phyloP scores from a whole-genome alignment of 225 moss, liverwort and hornwort genomes.

The Anthoceros angustus region DNA sequence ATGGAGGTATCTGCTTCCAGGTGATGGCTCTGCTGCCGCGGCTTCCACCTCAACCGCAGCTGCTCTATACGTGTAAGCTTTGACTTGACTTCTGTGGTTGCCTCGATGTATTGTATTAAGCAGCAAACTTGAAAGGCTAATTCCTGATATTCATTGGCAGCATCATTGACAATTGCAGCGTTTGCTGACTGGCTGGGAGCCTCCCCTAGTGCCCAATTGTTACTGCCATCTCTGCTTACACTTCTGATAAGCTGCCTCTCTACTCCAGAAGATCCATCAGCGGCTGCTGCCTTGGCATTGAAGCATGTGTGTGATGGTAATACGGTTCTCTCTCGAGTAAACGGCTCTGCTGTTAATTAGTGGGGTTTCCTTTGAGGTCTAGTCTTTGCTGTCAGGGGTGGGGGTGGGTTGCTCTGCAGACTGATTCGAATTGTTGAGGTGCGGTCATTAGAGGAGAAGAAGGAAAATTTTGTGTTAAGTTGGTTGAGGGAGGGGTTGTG shows the following conservation, averaged over 20 bases:
- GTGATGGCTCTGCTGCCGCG: constrained; percentile 62
- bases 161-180: constrained; percentile 85
- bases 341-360: no score
- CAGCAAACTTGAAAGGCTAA: background rate
- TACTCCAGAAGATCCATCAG: constrained; percentile 70
- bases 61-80: constrained; percentile 77
- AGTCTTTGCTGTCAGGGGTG: background rate
- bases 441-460: no score
- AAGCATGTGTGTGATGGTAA: constrained; percentile 98
- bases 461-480: no score
- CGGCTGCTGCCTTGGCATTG: constrained; percentile 84
- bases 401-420: no score
- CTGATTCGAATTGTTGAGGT: no score
- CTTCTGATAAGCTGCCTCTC: constrained; percentile 51
- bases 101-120: background rate
- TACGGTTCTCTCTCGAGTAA: background rate
- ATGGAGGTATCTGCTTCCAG: constrained; percentile 21
- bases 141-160: constrained; percentile 34
- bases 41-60: constrained; percentile 64
- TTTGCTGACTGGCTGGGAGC: constrained; percentile 84
- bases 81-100: constrained; percentile 3
- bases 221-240: constrained; percentile 58
- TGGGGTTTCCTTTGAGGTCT: constrained; percentile 7
- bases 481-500: no score
- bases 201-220: constrained; percentile 31